Conservation (phyloP, 2,329 filamentous ascomycete genomes). For the Cryphonectria radicalis region DNA sequence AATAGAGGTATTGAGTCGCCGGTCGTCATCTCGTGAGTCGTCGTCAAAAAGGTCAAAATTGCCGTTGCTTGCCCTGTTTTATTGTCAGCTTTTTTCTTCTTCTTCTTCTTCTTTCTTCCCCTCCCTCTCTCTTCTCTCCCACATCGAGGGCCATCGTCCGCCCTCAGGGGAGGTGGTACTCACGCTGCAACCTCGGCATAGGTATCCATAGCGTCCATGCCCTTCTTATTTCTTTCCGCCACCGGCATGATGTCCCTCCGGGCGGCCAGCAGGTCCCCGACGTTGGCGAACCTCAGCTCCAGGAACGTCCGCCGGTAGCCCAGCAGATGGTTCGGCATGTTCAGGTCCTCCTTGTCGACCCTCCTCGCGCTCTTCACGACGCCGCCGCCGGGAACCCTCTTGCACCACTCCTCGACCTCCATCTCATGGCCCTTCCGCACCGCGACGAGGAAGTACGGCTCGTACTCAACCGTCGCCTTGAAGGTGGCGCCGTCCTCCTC, state of each 20-base stretch:
- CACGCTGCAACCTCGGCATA: conserved; percentile 95
- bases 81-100: conserved; percentile 28
- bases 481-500: conserved; percentile 87
- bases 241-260: conserved; percentile 84
- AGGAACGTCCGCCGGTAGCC: conserved; percentile 90
- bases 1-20: conserved; percentile 74
- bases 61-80: conserved; percentile 64
- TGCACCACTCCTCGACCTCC: conserved; percentile 95
- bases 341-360: conserved; percentile 89
- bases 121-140: conserved; percentile 23
- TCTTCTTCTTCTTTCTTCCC: conserved; percentile 21
- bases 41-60: conserved; percentile 96
- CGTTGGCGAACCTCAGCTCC: conserved; percentile 85
- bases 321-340: conserved; percentile 93
- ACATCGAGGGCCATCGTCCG: conserved; percentile 13
- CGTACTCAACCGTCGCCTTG: conserved; percentile 95
- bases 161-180: conserved; percentile 38
- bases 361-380: conserved; percentile 77
- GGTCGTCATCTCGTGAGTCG: conserved; percentile 78
- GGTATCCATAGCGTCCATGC: conserved; percentile 95
- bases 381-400: conserved; percentile 77
- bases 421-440: conserved; percentile 85
- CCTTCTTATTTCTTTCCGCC: conserved; percentile 95
- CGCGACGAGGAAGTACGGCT: conserved; percentile 93
- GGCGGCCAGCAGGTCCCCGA: conserved; percentile 82